These are phyloP conservation scores for Arctostaphylos glauca DNA, from an alignment of 148 eudicot species.

Conservation along the genomic window DNA sequence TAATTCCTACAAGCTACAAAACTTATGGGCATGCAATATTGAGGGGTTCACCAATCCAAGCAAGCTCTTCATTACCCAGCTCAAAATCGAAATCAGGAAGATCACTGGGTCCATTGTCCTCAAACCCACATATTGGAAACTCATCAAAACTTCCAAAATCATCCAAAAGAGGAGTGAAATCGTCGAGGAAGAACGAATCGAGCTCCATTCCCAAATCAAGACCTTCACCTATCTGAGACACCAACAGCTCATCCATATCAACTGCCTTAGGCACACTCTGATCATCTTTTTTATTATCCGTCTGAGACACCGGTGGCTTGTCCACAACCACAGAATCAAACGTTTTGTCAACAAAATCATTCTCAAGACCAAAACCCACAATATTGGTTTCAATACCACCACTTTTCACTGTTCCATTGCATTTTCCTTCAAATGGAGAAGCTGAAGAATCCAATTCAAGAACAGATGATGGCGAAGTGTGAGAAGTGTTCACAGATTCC, in stretches of 20 bases:
- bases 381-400: too few relatives aligned
- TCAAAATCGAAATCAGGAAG: constrained; percentile 73
- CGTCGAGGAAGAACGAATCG: constrained; percentile 30
- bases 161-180: constrained; percentile 35
- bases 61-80: constrained; percentile 37
- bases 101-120: constrained; percentile 31
- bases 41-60: constrained; percentile 47
- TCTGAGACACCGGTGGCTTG: neutral
- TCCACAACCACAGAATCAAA: neutral
- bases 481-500: constrained; percentile 43
- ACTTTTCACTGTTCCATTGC: neutral
- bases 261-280: neutral
- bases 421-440: constrained; percentile 3
- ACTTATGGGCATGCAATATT: constrained; percentile 73
- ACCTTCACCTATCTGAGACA: constrained; percentile 36
- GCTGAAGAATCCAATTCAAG: constrained; percentile 32
- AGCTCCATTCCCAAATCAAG: constrained; percentile 55
- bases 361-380: neutral
- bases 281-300: neutral
- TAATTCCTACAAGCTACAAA: constrained; percentile 54
- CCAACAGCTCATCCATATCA: constrained; percentile 9
- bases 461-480: constrained; percentile 52
- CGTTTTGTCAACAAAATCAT: neutral
- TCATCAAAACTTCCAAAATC: constrained; percentile 38
- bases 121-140: constrained; percentile 37